Base-by-base conservation (phyloP, 2,329 filamentous ascomycete species). In the Graphilbum sp. region DNA sequence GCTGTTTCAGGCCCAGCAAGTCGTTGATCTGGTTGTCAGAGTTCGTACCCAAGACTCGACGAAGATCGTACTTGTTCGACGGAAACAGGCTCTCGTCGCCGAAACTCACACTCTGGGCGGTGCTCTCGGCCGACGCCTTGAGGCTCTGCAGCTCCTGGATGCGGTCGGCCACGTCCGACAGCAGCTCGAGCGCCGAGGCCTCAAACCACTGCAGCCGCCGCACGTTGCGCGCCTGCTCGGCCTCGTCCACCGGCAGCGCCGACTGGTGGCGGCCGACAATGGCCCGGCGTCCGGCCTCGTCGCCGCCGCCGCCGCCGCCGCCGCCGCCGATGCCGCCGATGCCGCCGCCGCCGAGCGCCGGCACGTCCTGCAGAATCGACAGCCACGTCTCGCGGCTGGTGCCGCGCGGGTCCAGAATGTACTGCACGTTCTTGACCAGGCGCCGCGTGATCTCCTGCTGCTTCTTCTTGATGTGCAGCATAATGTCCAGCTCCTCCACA, bases 401-500 rank as follows among this genome's bases (percentile, higher is more conserved):
- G 30, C 20, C 23, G 5, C 17, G 15, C 9, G 20, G 42, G 37
- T 11, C 38, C 32, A 40, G 42, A 36, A 39, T 46, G 19, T 19
- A 30, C 16, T 47, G 43, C 1, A 47, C 49, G 24, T 52, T 45
- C 20, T 42, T 42, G 1, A 47, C 46, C 38, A 54, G 57, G 3
- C 43, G 43, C 17, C 49, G 48, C 4, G 59, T 38, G 0, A 57
- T 49, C 4, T 56, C 50, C 2, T 42, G 34, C 30, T 63, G 62
- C n/a, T 54, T 51, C 6, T 50, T 51, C 5, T 52, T 48, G 13
- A 66, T 51, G 13, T 56, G 51, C 0, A 58, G 47, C 51, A 67
- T 64, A 37, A 67, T 67, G 9, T 60, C 57, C 0, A 68, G 52
- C 42, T 68, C 63, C 13, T 66, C 63, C 2, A 60, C 46, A 18